Conservation (phyloP, 2,329 filamentous ascomycete genomes). For the Neonectria sp. region DNA sequence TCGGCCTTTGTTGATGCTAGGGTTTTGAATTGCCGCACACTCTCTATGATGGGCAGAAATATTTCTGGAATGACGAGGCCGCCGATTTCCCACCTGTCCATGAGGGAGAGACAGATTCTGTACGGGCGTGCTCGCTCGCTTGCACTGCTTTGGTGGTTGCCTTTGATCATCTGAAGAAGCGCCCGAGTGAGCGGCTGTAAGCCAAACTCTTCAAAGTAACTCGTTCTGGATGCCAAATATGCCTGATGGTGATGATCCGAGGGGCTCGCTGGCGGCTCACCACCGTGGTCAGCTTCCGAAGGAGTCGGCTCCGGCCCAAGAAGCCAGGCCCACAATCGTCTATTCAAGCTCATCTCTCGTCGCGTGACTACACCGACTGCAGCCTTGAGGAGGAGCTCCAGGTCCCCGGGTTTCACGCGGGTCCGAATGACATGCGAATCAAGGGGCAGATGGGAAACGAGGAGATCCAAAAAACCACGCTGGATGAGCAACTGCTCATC, state of each 20-base stretch:
- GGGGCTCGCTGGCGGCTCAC: conserved; percentile 62
- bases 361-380: conserved; percentile 90
- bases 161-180: conserved; percentile 81
- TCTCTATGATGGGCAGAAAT: conserved; percentile 88
- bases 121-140: conserved; percentile 86
- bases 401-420: conserved; percentile 79
- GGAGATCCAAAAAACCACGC: conserved; percentile 91
- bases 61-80: conserved; percentile 89
- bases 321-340: conserved; percentile 96
- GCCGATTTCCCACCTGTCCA: conserved; percentile 99
- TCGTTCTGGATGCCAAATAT: conserved; percentile 72
- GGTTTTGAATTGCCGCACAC: conserved; percentile 81
- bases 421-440: conserved; percentile 86
- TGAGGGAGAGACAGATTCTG: conserved; percentile 91
- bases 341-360: conserved; percentile 96
- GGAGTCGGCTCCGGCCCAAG: conserved; percentile 80
- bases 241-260: conserved; percentile 61
- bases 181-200: conserved; percentile 81
- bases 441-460: conserved; percentile 91
- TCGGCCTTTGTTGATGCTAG: conserved; percentile 76
- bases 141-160: conserved; percentile 45
- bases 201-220: conserved; percentile 88
- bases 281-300: conserved; percentile 62
- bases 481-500: conserved; percentile 95
- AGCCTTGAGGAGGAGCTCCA: conserved; percentile 85